phyloP scores from a whole-genome alignment of 2,329 filamentous ascomycete genomes.

The Alternaria metachromatica region DNA sequence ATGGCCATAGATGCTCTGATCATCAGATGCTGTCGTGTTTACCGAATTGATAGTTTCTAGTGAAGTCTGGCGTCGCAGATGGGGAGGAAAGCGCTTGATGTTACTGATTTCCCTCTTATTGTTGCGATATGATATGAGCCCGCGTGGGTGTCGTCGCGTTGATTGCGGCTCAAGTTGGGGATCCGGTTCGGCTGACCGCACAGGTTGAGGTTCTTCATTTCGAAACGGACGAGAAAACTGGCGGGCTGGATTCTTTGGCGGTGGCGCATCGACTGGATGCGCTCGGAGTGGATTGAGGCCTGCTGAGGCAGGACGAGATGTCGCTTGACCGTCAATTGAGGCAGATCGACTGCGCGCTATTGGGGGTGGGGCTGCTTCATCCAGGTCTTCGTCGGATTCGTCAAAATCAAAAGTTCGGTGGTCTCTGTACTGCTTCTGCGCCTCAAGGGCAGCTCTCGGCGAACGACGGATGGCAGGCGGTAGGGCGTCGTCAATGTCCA shows the following conservation, averaged over 20 bases:
- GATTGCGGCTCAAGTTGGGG: conserved; percentile 16
- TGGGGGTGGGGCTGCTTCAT: conserved; percentile 28
- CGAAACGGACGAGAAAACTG: conserved; percentile 30
- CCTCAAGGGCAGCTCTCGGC: conserved; percentile 24
- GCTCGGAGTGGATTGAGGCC: conserved; percentile 28
- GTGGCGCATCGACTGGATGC: conserved; percentile 21
- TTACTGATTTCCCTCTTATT: conserved; percentile 20
- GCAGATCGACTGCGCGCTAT: conserved; percentile 22
- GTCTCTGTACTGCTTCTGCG: conserved; percentile 15
- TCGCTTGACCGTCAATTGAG: conserved; percentile 7
- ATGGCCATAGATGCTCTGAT: conserved; percentile 17
- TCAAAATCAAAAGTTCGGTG: conserved; percentile 16
- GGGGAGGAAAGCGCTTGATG: conserved; percentile 29
- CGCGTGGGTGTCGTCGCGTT: conserved; percentile 17
- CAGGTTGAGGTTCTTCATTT: conserved; percentile 11
- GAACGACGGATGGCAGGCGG: conserved; percentile 28
- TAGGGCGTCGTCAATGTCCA: conserved; percentile 24
- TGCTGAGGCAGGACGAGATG: conserved; percentile 11
- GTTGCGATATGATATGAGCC: conserved; percentile 28
- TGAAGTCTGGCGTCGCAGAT: conserved; percentile 34
- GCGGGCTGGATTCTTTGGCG: conserved; percentile 8
- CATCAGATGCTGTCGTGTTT: conserved; percentile 25
- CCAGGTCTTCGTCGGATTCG: conserved; percentile 17
- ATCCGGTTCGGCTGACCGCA: conserved; percentile 11
- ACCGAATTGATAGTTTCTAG: conserved; percentile 44